phyloP scores from a whole-genome alignment of 441 rosid species.

The Melastoma candidum region DNA sequence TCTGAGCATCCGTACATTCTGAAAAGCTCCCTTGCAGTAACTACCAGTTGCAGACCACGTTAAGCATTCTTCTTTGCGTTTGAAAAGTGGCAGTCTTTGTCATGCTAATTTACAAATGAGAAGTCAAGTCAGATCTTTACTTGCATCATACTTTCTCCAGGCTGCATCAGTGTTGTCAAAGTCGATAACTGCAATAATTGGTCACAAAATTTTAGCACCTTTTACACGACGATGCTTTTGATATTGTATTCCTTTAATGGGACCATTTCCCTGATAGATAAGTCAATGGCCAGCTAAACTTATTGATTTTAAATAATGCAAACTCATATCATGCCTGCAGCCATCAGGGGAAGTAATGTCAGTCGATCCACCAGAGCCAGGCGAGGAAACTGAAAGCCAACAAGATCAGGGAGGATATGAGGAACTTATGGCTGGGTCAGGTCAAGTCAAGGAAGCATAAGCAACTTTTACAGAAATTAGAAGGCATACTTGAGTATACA shows the following conservation, averaged over 20 bases:
- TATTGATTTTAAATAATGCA: not conserved
- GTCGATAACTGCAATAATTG: constrained; percentile 40
- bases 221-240: no score
- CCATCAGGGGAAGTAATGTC: constrained; percentile 47
- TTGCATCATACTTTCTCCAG: constrained; percentile 61
- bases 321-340: constrained; percentile 34
- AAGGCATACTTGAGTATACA: constrained; percentile 36
- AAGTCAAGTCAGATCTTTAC: constrained; percentile 25
- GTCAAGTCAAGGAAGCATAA: not conserved
- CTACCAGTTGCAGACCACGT: constrained; percentile 27
- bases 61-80: not conserved
- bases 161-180: constrained; percentile 60
- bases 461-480: constrained; percentile 1
- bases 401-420: constrained; percentile 6
- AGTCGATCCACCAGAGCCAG: constrained; percentile 39
- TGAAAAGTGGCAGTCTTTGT: not conserved
- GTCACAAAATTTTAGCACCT: not conserved
- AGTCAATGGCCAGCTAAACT: no score
- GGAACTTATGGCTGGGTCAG: no score
- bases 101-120: not conserved
- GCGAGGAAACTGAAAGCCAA: constrained; percentile 32
- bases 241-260: no score
- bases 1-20: constrained; percentile 52
- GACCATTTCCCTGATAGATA: no score
- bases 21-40: constrained; percentile 63